phyloP scores from a whole-genome alignment of 1,139 yeast genomes.

The Hemisphaericaspora xylanilytica region DNA sequence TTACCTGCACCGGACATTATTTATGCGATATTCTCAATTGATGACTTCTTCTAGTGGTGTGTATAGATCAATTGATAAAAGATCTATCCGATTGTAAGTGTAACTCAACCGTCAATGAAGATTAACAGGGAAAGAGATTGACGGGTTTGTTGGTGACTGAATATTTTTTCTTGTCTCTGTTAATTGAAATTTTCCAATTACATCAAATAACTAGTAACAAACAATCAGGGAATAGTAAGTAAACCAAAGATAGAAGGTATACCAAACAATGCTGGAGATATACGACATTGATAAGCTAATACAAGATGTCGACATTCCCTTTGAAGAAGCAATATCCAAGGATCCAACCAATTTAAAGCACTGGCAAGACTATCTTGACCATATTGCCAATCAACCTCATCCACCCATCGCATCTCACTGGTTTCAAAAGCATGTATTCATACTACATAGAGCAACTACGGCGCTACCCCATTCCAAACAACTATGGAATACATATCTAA shows the following conservation, averaged over 20 bases:
- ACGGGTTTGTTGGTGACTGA: too few relatives aligned
- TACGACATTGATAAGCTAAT: conserved; percentile 22
- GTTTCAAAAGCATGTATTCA: conserved; percentile 36
- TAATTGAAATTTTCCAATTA: too few relatives aligned
- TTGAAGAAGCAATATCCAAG: conserved; percentile 47
- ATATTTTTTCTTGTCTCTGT: too few relatives aligned
- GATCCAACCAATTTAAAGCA: conserved; percentile 40
- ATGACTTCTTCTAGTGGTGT: too few relatives aligned
- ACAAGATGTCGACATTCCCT: conserved; percentile 35
- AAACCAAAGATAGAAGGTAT: too few relatives aligned
- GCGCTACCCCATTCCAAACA: conserved; percentile 49
- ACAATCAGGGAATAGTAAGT: too few relatives aligned
- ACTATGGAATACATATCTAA: conserved; percentile 57
- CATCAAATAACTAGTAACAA: too few relatives aligned
- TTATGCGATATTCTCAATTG: too few relatives aligned
- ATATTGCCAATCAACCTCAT: conserved; percentile 16
- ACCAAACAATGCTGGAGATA: not conserved
- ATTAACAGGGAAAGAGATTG: too few relatives aligned
- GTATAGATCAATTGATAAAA: too few relatives aligned
- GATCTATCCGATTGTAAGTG: too few relatives aligned
- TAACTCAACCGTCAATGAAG: too few relatives aligned
- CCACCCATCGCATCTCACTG: conserved; percentile 19
- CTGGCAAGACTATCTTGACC: conserved; percentile 56
- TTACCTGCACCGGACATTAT: conserved; percentile 49
- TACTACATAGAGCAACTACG: conserved; percentile 54